Percentiles rank a stretch among this genome's conserved stretches.
These are phyloP conservation scores for Paramecium primaurelia DNA, from an alignment of 73 alveolate genomes.

Conservation along the genomic window DNA sequence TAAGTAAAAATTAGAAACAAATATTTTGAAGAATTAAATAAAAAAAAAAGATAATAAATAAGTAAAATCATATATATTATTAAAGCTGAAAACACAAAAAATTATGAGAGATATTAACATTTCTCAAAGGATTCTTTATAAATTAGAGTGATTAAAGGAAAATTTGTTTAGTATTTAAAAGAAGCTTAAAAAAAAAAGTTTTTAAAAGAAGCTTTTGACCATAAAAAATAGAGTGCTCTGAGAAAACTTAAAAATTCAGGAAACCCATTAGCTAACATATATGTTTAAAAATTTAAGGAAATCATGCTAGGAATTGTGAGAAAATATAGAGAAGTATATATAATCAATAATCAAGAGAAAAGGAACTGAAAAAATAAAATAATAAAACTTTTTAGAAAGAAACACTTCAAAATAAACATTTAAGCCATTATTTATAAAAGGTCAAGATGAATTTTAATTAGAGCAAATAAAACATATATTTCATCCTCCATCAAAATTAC, in stretches of 20 bases:
- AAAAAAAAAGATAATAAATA: constrained; percentile 1
- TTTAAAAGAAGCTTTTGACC: neutral
- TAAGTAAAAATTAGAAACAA: neutral
- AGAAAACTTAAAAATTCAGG: neutral
- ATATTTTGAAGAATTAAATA: constrained; percentile 21
- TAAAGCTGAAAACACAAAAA: neutral
- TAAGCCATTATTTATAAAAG: neutral
- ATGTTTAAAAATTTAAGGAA: constrained; percentile 35
- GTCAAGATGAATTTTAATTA: neutral
- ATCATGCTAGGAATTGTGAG: neutral
- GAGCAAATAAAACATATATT: neutral
- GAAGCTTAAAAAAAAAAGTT: neutral
- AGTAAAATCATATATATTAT: neutral
- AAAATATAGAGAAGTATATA: neutral
- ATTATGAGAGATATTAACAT: neutral
- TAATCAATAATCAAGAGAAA: neutral
- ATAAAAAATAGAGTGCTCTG: neutral
- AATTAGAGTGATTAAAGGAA: neutral
- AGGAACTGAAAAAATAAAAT: neutral
- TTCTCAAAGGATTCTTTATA: neutral
- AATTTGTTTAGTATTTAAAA: neutral
- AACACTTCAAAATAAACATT: neutral
- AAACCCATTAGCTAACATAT: constrained; percentile 25
- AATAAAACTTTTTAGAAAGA: constrained; percentile 10
- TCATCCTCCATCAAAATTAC: constrained; percentile 34